Conservation (phyloP, 352 stramenopile genomes). For the Phytopythium ostracodes region DNA sequence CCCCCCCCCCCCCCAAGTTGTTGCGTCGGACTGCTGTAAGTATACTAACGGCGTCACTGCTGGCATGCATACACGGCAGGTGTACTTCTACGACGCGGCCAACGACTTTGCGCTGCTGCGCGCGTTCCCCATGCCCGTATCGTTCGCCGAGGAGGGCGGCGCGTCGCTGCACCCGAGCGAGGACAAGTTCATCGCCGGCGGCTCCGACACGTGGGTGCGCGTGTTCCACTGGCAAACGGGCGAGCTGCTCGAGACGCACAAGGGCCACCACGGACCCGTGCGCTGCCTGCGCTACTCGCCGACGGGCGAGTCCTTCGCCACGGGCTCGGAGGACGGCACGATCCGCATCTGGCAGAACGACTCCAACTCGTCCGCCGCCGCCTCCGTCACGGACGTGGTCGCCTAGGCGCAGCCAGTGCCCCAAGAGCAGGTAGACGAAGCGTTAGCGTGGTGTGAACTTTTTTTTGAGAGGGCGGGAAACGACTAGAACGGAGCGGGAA, state of each 20-base stretch:
- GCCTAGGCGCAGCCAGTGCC: slow-evolving; percentile 9
- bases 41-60: too few species aligned
- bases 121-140: slow-evolving; percentile 79
- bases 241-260: slow-evolving; percentile 93
- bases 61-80: slow-evolving; percentile 1
- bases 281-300: slow-evolving; percentile 95
- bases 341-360: slow-evolving; percentile 96
- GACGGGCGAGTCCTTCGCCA: slow-evolving; percentile 92
- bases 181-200: slow-evolving; percentile 88
- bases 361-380: slow-evolving; percentile 53
- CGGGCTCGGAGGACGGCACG: slow-evolving; percentile 96
- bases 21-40: too few species aligned
- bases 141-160: slow-evolving; percentile 90
- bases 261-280: slow-evolving; percentile 97
- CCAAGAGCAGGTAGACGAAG: background rate
- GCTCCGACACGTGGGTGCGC: slow-evolving; percentile 96
- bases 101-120: slow-evolving; percentile 63
- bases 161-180: slow-evolving; percentile 85
- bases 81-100: slow-evolving; percentile 90
- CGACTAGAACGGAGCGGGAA: slow-evolving; percentile 1
- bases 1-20: too few species aligned
- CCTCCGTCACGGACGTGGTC: slow-evolving; percentile 48
- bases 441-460: slow-evolving; percentile 1
- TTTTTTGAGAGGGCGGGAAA: background rate
- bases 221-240: slow-evolving; percentile 94